Evolutionary conservation across 2,329 filamentous ascomycete genomes (phyloP).

Genomic region (Aspergillus spinulosporus): DNA sequence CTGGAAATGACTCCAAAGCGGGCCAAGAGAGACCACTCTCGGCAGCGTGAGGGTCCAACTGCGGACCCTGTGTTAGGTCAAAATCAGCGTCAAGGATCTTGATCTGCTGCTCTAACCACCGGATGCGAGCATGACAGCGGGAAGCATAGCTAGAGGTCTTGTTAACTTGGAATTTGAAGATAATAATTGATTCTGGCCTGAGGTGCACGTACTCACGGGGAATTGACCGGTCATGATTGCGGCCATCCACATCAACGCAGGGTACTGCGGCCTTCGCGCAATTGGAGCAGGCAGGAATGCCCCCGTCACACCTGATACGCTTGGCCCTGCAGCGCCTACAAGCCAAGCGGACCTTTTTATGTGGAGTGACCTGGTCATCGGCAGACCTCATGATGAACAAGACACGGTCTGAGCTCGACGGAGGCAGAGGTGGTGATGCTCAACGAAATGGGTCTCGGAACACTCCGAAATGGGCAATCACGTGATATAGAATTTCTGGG

Average conservation of each 20-base stretch:
- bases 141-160: slow-evolving; percentile 22
- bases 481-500: background rate
- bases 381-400: background rate
- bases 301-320: slow-evolving; percentile 44
- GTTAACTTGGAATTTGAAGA: background rate
- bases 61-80: slow-evolving; percentile 31
- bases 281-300: slow-evolving; percentile 41
- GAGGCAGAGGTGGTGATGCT: background rate
- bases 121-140: slow-evolving; percentile 33
- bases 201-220: slow-evolving; percentile 29
- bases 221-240: slow-evolving; percentile 37
- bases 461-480: background rate
- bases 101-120: slow-evolving; percentile 38
- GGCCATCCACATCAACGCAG: slow-evolving; percentile 43
- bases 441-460: no score
- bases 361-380: background rate
- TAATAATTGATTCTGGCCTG: no score
- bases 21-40: background rate
- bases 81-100: slow-evolving; percentile 29
- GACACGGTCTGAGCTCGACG: background rate
- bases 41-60: slow-evolving; percentile 22
- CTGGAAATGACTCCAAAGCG: background rate
- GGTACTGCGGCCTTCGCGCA: slow-evolving; percentile 37
- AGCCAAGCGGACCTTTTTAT: slow-evolving; percentile 42
- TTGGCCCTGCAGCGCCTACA: slow-evolving; percentile 41